A percentile compares a stretch with the other conserved stretches of the same genome.
Conservation (phyloP, 2,329 filamentous ascomycete species). For the Fusarium graminum region DNA sequence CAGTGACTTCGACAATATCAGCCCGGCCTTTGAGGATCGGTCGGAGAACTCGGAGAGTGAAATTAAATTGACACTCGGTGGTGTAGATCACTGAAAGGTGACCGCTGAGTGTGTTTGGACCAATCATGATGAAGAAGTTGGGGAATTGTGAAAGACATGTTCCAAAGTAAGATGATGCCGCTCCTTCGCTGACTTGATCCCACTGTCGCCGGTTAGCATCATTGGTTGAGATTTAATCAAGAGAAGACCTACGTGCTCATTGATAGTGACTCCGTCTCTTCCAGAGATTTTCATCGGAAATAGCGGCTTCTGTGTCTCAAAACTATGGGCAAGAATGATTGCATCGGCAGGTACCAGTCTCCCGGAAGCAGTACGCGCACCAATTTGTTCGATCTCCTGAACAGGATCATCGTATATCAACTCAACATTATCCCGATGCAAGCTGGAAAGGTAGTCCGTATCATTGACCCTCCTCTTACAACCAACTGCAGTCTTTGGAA, state of each 20-base stretch:
- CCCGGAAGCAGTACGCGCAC: conserved; percentile 38
- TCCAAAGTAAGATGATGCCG: conserved; percentile 60
- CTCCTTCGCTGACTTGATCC: conserved; percentile 43
- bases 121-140: conserved; percentile 56
- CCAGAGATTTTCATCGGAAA: conserved; percentile 62
- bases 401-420: conserved; percentile 44
- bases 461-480: conserved; percentile 56
- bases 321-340: conserved; percentile 64
- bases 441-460: conserved; percentile 50
- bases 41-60: conserved; percentile 51
- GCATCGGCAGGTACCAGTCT: conserved; percentile 46
- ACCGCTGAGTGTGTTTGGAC: conserved; percentile 57
- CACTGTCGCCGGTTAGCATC: conserved; percentile 49
- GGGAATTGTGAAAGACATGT: conserved; percentile 62
- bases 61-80: conserved; percentile 66
- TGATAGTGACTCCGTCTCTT: conserved; percentile 55
- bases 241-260: conserved; percentile 56
- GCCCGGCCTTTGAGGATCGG: conserved; percentile 53
- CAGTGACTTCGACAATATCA: conserved; percentile 52
- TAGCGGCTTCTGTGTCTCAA: conserved; percentile 61
- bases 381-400: conserved; percentile 22
- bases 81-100: conserved; percentile 65
- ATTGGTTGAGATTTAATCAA: fast-evolving
- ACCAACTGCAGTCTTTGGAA: conserved; percentile 52
- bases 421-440: conserved; percentile 51